phyloP scores from a whole-genome alignment of 2,329 filamentous ascomycete species.

The Pezicula carpinea region DNA sequence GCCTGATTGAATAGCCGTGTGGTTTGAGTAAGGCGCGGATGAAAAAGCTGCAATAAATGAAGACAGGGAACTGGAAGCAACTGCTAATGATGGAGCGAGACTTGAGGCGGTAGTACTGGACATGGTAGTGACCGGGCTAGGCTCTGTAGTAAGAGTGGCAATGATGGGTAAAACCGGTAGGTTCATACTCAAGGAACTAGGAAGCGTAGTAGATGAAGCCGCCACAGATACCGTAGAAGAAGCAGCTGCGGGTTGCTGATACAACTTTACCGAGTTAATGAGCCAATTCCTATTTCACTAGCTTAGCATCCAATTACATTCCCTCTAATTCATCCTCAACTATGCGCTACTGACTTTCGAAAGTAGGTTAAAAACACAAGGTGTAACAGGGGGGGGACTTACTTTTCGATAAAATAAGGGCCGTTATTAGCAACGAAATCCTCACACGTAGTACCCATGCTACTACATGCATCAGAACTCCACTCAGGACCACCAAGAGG shows the following conservation, averaged over 20 bases:
- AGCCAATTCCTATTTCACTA: neutral
- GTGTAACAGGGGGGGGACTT: neutral
- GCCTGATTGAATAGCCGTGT: neutral
- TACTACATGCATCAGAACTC: slow-evolving; percentile 62
- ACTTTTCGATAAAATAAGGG: neutral
- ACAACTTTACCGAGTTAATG: neutral
- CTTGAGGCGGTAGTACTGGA: too few species aligned
- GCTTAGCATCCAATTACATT: neutral
- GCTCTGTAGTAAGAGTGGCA: neutral
- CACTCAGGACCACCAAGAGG: slow-evolving; percentile 75
- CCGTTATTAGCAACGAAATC: neutral
- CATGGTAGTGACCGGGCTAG: too few species aligned
- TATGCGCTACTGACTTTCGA: too few species aligned
- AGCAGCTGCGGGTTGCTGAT: neutral
- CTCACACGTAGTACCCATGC: slow-evolving; percentile 26
- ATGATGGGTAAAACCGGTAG: too few species aligned
- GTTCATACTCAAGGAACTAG: too few species aligned
- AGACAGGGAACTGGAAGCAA: neutral
- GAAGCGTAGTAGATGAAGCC: neutral
- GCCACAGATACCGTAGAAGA: neutral
- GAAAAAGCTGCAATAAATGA: neutral
- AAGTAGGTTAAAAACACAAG: neutral
- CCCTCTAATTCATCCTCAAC: too few species aligned
- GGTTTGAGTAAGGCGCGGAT: neutral
- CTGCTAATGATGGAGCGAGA: neutral